Conservation (phyloP, 1,284 basidiomycete genomes). For the Xerocomus amazonicus region DNA sequence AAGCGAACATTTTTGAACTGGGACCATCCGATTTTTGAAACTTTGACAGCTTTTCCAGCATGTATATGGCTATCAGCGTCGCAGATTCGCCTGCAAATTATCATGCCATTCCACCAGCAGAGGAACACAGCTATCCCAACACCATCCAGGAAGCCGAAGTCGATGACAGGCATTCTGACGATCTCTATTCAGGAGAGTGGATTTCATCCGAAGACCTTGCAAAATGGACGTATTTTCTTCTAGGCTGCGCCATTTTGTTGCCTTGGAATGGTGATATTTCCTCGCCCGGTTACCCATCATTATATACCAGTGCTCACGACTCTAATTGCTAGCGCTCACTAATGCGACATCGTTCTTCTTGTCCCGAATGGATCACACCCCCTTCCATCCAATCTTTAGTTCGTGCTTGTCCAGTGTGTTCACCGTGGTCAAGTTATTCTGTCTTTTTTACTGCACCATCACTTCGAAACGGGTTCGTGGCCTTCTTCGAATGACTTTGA, state of each 20-base stretch:
- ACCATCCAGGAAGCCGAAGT: not conserved
- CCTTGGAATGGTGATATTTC: conserved; percentile 69
- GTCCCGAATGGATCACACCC: conserved; percentile 53
- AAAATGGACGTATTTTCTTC: conserved; percentile 59
- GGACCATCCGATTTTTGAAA: not conserved
- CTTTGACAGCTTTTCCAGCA: not conserved
- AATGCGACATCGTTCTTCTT: conserved; percentile 75
- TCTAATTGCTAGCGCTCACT: conserved; percentile 51
- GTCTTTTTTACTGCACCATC: conserved; percentile 65
- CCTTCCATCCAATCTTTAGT: conserved; percentile 54
- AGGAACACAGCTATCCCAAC: not conserved
- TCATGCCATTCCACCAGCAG: conserved; percentile 7
- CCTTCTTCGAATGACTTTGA: not conserved
- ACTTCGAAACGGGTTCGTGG: conserved; percentile 58
- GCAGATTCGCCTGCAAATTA: not conserved
- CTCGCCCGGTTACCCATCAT: not conserved
- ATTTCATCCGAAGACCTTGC: conserved; percentile 35
- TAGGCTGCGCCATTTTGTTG: conserved; percentile 66
- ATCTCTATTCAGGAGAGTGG: not conserved
- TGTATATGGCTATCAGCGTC: not conserved
- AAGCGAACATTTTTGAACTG: not conserved
- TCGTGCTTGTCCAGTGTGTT: conserved; percentile 72
- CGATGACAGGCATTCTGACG: not conserved
- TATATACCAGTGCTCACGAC: not conserved
- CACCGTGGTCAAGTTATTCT: conserved; percentile 61